Evolutionary conservation across 2,329 filamentous ascomycete genomes (phyloP).

Genomic region (Nemania serpens): DNA sequence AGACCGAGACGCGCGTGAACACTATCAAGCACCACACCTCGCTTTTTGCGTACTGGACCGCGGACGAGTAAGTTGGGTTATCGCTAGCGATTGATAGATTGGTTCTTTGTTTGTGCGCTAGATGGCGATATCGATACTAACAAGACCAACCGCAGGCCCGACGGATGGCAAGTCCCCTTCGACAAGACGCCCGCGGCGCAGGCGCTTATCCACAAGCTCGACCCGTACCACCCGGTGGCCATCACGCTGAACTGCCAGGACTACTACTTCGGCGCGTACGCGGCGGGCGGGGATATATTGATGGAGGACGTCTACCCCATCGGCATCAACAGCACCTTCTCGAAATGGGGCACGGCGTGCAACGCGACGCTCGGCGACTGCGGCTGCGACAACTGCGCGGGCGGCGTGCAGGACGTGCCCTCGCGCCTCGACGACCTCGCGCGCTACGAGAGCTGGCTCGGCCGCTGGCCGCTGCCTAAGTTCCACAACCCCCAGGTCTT

Average conservation of each 20-base stretch:
- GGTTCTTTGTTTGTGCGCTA: no score
- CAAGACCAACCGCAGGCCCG: conserved; percentile 45
- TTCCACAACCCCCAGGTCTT: conserved; percentile 54
- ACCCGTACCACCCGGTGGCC: conserved; percentile 65
- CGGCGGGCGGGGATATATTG: conserved; percentile 60
- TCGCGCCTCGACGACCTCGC: conserved; percentile 46
- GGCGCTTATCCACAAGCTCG: conserved; percentile 51
- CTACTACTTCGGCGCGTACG: conserved; percentile 63
- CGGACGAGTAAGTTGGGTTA: conserved; percentile 47
- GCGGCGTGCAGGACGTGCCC: conserved; percentile 57
- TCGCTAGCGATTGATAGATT: background rate
- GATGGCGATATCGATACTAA: background rate
- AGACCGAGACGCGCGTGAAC: conserved; percentile 46
- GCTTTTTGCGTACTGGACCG: conserved; percentile 52
- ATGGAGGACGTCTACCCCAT: conserved; percentile 66
- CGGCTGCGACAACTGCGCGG: conserved; percentile 65
- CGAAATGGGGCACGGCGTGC: conserved; percentile 59
- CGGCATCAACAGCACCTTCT: conserved; percentile 59
- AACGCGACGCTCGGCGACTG: conserved; percentile 65
- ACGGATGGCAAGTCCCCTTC: conserved; percentile 61
- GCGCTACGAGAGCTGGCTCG: conserved; percentile 48
- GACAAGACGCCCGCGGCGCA: conserved; percentile 46
- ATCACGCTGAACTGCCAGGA: conserved; percentile 65
- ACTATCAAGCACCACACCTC: conserved; percentile 47
- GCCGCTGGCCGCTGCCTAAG: conserved; percentile 48